A percentile compares a stretch with the other conserved stretches of the same genome.
phyloP scores from a whole-genome alignment of 2,329 filamentous ascomycete genomes.

The Beauveria australis region DNA sequence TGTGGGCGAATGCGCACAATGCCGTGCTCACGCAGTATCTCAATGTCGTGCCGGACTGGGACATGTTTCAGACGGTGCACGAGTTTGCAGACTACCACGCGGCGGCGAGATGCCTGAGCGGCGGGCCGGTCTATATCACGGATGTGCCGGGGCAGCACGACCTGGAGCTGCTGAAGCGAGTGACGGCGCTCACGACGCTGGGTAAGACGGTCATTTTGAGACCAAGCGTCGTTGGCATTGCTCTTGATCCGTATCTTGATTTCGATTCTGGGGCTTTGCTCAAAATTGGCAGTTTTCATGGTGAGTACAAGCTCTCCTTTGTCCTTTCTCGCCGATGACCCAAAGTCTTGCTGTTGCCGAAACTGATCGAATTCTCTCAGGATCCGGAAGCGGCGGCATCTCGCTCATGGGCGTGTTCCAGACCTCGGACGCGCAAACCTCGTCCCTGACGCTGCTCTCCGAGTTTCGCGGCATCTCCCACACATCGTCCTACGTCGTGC shows the following conservation, averaged over 20 bases:
- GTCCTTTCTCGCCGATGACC: neutral
- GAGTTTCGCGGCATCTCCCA: neutral
- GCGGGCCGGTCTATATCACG: slow-evolving; percentile 90
- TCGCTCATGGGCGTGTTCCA: slow-evolving; percentile 35
- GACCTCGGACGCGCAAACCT: neutral
- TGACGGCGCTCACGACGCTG: slow-evolving; percentile 65
- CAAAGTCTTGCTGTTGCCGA: neutral
- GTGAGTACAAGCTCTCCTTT: slow-evolving; percentile 26
- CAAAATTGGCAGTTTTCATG: slow-evolving; percentile 72
- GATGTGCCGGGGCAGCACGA: slow-evolving; percentile 81
- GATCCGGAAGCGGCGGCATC: slow-evolving; percentile 53
- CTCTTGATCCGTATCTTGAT: slow-evolving; percentile 62
- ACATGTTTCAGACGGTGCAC: slow-evolving; percentile 60
- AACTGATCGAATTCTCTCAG: slow-evolving; percentile 22
- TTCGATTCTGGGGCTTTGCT: slow-evolving; percentile 68
- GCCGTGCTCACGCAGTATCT: slow-evolving; percentile 73
- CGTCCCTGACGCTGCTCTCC: neutral
- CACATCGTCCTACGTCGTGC: neutral
- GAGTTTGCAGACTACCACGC: slow-evolving; percentile 77
- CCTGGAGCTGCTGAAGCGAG: slow-evolving; percentile 64
- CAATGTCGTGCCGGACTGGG: slow-evolving; percentile 78
- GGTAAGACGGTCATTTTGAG: slow-evolving; percentile 75
- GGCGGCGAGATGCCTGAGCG: slow-evolving; percentile 79
- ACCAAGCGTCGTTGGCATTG: slow-evolving; percentile 65
- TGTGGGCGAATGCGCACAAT: slow-evolving; percentile 92